Base-by-base conservation (phyloP, 768 basidiomycete genomes). In the Trametes cubensis region DNA sequence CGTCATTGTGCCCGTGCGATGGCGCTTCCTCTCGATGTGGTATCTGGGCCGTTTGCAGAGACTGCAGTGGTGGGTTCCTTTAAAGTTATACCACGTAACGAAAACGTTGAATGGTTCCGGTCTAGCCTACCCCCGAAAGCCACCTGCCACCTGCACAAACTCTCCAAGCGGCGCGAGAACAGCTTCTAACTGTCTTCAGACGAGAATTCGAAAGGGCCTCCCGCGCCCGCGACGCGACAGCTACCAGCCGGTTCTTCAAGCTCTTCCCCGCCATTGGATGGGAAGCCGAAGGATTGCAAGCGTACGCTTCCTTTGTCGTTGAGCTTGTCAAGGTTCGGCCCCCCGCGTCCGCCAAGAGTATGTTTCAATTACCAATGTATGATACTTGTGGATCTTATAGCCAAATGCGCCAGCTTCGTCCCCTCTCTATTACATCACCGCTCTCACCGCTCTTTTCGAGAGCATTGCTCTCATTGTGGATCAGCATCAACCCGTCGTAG, bases 401-500 rank as follows among this genome's bases (percentile, higher is more conserved):
- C 59, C 57, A 56, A 34, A 18, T 15, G 39, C 11, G 23, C 45
- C 72, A 97, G 96, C 92, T 1, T 94, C 94, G 10, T 96, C 95
- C 0, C 90, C 96, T 0, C 75, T 94, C 26, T 96, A 97, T 76
- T 98, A 94, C 72, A 86, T 97, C 65, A 88, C 93, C 3, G 84
- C 88, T 13, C 77, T 99, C 57, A 98, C 96, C 2, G 88, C 92
- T 6, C 82, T 99, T 1, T 95, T 98, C 67, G 97, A 99, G 76
- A 90, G 89, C 58, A 89, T 99, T 53, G 97, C 95, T 0, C 85
- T 93, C 80, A 94, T 99, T 65, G 88, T 99, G 21, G 94, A 96
- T 69, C 97, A 99, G 70, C 97, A 99, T 71, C 96, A 97, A 67
- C 92, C 94, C 2, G 86, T 99, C 5, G 95, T 99, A 0, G 96